Conservation (phyloP, 2,329 filamentous ascomycete genomes). For the Clonostachys rosea region DNA sequence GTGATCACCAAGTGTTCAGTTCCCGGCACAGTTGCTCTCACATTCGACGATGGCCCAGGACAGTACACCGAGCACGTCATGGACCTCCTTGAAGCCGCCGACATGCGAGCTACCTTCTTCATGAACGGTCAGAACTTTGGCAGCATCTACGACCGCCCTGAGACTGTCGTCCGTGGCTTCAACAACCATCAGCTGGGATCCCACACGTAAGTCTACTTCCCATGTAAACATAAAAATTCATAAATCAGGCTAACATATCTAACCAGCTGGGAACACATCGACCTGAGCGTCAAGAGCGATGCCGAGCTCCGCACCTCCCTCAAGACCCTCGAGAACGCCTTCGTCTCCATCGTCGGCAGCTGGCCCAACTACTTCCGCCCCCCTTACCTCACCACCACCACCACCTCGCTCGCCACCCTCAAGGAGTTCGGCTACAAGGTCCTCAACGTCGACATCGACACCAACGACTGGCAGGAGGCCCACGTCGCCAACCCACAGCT, state of each 20-base stretch:
- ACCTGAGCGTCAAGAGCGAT: slow-evolving; percentile 20
- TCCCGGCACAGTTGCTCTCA: slow-evolving; percentile 32
- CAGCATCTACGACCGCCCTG: slow-evolving; percentile 11
- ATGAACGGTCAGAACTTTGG: slow-evolving; percentile 14
- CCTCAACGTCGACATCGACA: slow-evolving; percentile 50
- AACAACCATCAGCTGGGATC: slow-evolving; percentile 51
- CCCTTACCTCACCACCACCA: slow-evolving; percentile 27
- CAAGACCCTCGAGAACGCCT: slow-evolving; percentile 24
- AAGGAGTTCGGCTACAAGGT: slow-evolving; percentile 41
- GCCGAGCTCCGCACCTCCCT: slow-evolving; percentile 20
- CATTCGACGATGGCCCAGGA: slow-evolving; percentile 41
- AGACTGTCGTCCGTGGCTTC: slow-evolving; percentile 29
- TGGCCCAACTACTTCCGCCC: slow-evolving; percentile 27
- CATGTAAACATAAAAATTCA: not conserved
- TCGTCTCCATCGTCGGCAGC: slow-evolving; percentile 21
- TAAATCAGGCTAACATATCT: not conserved
- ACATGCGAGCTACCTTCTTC: slow-evolving; percentile 17
- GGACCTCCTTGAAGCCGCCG: slow-evolving; percentile 17
- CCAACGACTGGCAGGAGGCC: slow-evolving; percentile 43
- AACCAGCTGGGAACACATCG: slow-evolving; percentile 25
- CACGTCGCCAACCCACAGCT: slow-evolving; percentile 23
- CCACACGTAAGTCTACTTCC: slow-evolving; percentile 23
- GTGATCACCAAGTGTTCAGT: slow-evolving; percentile 34
- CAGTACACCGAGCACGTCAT: slow-evolving; percentile 34
- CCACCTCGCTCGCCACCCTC: slow-evolving; percentile 18